Base-by-base conservation (phyloP, 192 early-diverging fungal genomes). In the Coemansia sp. region DNA sequence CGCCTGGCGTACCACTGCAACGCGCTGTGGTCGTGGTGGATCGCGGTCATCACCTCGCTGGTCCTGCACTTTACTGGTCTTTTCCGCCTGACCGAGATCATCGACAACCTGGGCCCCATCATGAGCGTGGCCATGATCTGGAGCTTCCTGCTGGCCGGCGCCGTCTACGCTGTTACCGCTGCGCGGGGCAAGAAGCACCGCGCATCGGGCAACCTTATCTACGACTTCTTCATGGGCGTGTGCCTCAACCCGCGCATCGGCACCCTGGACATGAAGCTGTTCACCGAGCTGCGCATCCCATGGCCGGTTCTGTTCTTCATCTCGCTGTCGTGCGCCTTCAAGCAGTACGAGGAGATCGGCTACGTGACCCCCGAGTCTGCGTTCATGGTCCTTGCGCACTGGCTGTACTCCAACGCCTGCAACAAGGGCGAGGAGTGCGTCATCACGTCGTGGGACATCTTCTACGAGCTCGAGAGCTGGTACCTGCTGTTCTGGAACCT, bases 191-290 rank as follows among this genome's bases (percentile, higher is more conserved):
- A 95, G 79, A 88, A 74, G 72, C 77, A 80, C 72, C 71, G 77
- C 49, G 72, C 72, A 1, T 80, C 93, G 25, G 92, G 93, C 35
- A 93, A 93, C 80, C 53, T 82, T 22, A 61, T 94, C 53, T 97
- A 98, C 78, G 94, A 97, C 72, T 97, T 92, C 71, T 95, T 91
- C 75, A 95, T 98, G 64, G 96, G 96, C 36, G 84, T 94, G 61
- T 94, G 95, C 72, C 83, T 98, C 60, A 97, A 98, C 83, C 96
- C 96, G 53, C 87, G 95, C 57, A 74, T 94, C 61, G 87, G 85
- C 47, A 61, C 73, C 6, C 88, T 95, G 48, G 96, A 98, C 67
- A 80, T 98, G 77, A 98, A 98, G 83, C 92, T 89, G 74, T 91
- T 98, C 63, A 87, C 87, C 52, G 96, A 98, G 83, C 85, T 98